These are phyloP conservation scores for Kodamaea kaohsiungensis DNA, from an alignment of 805 yeast species.

Conservation along the genomic window DNA sequence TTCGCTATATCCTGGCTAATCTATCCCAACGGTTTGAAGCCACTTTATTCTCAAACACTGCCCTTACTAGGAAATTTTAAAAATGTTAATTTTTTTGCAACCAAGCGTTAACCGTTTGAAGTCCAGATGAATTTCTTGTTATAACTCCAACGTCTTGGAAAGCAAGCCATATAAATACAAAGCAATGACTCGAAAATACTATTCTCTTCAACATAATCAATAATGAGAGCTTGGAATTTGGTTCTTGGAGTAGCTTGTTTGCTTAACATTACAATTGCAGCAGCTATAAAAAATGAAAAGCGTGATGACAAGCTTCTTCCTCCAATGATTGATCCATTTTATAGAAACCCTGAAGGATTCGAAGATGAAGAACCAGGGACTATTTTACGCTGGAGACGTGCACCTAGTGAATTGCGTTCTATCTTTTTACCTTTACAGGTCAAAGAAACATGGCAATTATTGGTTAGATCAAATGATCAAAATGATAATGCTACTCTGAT, in stretches of 20 bases:
- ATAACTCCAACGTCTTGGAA: too few species aligned
- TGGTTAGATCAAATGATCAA: constrained; percentile 19
- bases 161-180: neutral
- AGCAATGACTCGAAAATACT: too few species aligned
- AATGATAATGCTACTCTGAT: constrained; percentile 26
- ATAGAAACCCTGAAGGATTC: constrained; percentile 16
- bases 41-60: too few species aligned
- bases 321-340: constrained; percentile 16
- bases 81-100: too few species aligned
- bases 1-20: too few species aligned
- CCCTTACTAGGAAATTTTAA: too few species aligned
- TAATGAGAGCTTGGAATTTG: neutral
- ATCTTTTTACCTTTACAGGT: constrained; percentile 12
- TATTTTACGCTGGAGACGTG: constrained; percentile 14
- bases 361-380: constrained; percentile 16
- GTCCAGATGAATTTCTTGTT: too few species aligned
- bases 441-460: constrained; percentile 17
- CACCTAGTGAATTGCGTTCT: constrained; percentile 14
- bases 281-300: neutral
- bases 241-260: neutral
- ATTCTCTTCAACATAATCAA: neutral
- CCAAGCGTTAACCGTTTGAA: too few species aligned
- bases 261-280: neutral
- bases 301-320: neutral
- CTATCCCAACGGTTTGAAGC: too few species aligned